Percentiles rank a stretch among this genome's conserved stretches.
Evolutionary conservation across 148 eudicot genomes (phyloP).

Genomic region (Camellia granthamiana): DNA sequence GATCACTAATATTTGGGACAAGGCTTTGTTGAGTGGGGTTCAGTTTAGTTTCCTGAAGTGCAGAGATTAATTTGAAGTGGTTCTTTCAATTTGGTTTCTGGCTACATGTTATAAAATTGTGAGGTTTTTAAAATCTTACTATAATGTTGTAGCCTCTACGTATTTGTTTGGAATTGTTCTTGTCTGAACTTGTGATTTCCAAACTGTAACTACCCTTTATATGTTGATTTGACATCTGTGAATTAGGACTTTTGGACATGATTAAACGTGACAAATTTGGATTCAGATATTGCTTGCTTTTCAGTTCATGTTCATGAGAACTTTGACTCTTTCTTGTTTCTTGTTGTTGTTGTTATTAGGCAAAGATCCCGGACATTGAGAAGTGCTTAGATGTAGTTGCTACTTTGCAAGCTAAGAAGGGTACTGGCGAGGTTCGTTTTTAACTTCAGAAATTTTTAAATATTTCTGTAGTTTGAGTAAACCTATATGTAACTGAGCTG

Average conservation of each 20-base stretch:
- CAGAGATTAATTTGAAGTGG: neutral
- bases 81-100: neutral
- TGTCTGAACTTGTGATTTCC: neutral
- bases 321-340: slow-evolving; percentile 15
- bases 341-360: slow-evolving; percentile 37
- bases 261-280: neutral
- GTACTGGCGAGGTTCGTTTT: slow-evolving; percentile 80
- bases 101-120: neutral
- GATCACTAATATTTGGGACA: neutral
- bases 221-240: neutral
- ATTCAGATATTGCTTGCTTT: slow-evolving; percentile 5
- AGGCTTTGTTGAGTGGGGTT: neutral
- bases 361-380: slow-evolving; percentile 97
- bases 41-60: neutral
- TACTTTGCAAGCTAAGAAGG: slow-evolving; percentile 76
- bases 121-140: neutral
- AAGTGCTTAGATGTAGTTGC: slow-evolving; percentile 83
- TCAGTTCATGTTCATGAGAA: neutral
- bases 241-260: neutral
- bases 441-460: neutral
- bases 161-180: neutral
- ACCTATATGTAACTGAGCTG: neutral
- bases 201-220: neutral
- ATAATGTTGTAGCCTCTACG: neutral
- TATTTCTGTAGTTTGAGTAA: neutral